Evolutionary conservation across 2,329 filamentous ascomycete species (phyloP).

Genomic region (Pseudogymnoascus sp.): DNA sequence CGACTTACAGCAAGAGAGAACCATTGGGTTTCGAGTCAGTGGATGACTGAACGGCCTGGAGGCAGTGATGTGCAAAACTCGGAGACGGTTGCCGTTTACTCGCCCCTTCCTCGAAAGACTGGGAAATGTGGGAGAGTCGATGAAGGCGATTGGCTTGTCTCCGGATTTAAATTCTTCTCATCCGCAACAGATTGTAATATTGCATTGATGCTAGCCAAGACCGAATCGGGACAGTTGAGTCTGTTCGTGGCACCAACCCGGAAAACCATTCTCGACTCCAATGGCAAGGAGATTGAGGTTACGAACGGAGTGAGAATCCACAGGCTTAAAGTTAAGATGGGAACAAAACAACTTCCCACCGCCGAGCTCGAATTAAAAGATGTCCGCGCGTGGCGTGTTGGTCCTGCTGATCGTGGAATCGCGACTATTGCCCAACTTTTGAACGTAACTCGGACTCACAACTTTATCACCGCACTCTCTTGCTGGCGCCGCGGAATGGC

Average conservation of each 20-base stretch:
- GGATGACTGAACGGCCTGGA: conserved; percentile 47
- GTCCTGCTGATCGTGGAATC: conserved; percentile 9
- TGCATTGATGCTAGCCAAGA: conserved; percentile 12
- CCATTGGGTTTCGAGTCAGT: conserved; percentile 46
- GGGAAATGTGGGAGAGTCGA: conserved; percentile 9
- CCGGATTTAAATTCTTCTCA: conserved; percentile 13
- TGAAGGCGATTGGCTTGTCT: conserved; percentile 12
- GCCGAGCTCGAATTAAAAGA: conserved; percentile 12
- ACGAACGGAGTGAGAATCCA: conserved; percentile 13
- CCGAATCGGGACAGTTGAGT: conserved; percentile 10
- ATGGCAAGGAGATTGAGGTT: conserved; percentile 9
- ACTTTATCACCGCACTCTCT: conserved; percentile 30
- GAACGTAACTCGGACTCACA: conserved; percentile 30
- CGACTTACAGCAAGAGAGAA: conserved; percentile 32
- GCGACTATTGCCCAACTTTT: conserved; percentile 11
- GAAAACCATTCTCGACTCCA: conserved; percentile 4
- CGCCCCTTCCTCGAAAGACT: conserved; percentile 13
- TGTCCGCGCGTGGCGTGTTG: conserved; percentile 10
- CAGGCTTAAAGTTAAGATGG: conserved; percentile 12
- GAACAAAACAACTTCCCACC: conserved; percentile 13
- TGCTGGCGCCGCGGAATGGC: conserved; percentile 32
- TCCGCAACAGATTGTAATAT: conserved; percentile 11
- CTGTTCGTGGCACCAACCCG: conserved; percentile 11
- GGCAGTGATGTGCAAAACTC: conserved; percentile 44
- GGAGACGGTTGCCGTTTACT: conserved; percentile 36